Base-by-base conservation (phyloP, 2,329 filamentous ascomycete genomes). In the Penicillium sclerotiorum region DNA sequence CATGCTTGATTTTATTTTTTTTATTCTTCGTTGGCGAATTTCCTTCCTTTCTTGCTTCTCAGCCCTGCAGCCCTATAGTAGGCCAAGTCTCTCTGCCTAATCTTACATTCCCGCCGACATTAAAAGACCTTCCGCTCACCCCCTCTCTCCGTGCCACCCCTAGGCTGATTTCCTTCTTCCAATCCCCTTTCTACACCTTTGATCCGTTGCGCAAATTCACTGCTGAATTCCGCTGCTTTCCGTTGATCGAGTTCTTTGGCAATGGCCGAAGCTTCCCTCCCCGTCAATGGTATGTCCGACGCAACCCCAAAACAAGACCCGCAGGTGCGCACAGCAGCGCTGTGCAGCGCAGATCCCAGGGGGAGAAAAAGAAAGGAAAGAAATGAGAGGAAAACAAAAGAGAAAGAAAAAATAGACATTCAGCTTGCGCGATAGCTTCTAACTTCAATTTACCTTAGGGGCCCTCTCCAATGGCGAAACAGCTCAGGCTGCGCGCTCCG, bases 21-120 rank as follows among this genome's bases (percentile, higher is more conserved):
- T 18, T n/a, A 11, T 27, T 35, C 21, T 45, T 30, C 7, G 12
- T 20, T 36, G 17, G n/a, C n/a, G n/a, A 12, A 32, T n/a, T 32
- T 18, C 21, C 13, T 44, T 25, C 25, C 15, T 5, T 25, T 18
- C 13, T 18, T 27, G 28, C 15, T 20, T 38, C 30, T 30, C 58
- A 63, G 61, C 60, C 61, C 61, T 64, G 55, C 48, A 60, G 54
- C 53, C 58, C 57, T 61, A 57, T 48, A 39, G 27, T 46, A 50
- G 38, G 43, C 33, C 43, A 38, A 46, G 33, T 50, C 35, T 28
- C 17, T 25, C 47, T 28, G 40, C 43, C 32, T 35, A 36, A 28
- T 36, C 37, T 41, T 23, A 35, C 22, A 33, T 33, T 37, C 45
- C 36, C 23, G 20, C 35, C 23, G 5, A n/a, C 22, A 28, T 20